Conservation (phyloP, 768 basidiomycete genomes). For the Suillus hirtellus region DNA sequence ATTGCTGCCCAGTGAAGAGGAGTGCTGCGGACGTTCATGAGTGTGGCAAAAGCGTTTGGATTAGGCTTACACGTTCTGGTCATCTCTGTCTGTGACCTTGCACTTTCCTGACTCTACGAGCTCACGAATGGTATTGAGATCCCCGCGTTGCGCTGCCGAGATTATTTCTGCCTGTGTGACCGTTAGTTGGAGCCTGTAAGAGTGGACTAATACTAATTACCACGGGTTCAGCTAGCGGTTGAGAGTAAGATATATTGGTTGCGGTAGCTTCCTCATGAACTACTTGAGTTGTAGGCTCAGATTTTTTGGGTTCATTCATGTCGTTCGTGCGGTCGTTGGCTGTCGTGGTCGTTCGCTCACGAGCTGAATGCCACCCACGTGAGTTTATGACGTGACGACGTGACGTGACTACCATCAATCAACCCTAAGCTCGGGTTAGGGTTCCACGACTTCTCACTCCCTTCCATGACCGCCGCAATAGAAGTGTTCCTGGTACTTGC, state of each 20-base stretch:
- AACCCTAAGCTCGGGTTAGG: slow-evolving; percentile 36
- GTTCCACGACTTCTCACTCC: slow-evolving; percentile 17
- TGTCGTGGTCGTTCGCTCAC: slow-evolving; percentile 16
- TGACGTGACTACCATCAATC: slow-evolving; percentile 17
- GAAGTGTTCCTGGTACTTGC: slow-evolving; percentile 13
- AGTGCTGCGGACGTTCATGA: slow-evolving; percentile 41
- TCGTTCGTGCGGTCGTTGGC: slow-evolving; percentile 19
- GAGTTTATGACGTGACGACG: background rate
- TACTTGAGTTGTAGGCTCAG: slow-evolving; percentile 30
- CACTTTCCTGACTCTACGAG: slow-evolving; percentile 74
- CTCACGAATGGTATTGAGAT: slow-evolving; percentile 60
- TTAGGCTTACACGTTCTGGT: slow-evolving; percentile 67
- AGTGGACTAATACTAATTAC: slow-evolving; percentile 15
- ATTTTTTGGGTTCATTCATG: slow-evolving; percentile 34
- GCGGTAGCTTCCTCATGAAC: slow-evolving; percentile 30
- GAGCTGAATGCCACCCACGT: slow-evolving; percentile 14
- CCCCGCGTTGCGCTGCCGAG: slow-evolving; percentile 85
- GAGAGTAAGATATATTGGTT: slow-evolving; percentile 27
- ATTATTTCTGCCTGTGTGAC: slow-evolving; percentile 63
- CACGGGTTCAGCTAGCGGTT: slow-evolving; percentile 22
- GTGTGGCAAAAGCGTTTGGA: background rate
- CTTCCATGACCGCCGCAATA: slow-evolving; percentile 19
- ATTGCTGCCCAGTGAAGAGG: slow-evolving; percentile 98
- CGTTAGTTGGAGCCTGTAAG: slow-evolving; percentile 10
- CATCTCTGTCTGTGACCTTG: slow-evolving; percentile 76